These are phyloP conservation scores for Eremomyces bilateralis DNA, from an alignment of 495 filamentous ascomycete genomes.

Conservation along the genomic window DNA sequence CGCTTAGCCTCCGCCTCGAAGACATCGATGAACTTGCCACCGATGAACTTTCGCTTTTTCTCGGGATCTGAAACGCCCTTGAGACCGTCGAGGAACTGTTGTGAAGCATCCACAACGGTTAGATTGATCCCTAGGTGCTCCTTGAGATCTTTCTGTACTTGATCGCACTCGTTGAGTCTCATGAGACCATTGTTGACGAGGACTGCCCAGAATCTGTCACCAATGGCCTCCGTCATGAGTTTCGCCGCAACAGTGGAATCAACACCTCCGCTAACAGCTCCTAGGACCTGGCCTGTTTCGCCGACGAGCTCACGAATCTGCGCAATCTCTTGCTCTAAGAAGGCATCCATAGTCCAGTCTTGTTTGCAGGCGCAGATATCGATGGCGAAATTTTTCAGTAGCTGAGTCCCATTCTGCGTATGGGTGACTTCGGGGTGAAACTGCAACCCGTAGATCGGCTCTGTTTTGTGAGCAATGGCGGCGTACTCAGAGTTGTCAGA, in stretches of 20 bases:
- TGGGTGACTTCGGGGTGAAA: constrained; percentile 78
- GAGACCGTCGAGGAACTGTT: constrained; percentile 51
- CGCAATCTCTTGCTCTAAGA: constrained; percentile 55
- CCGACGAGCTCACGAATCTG: constrained; percentile 63
- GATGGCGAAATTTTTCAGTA: constrained; percentile 65
- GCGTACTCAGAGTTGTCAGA: constrained; percentile 59
- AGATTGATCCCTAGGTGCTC: constrained; percentile 74
- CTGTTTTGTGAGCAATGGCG: constrained; percentile 52
- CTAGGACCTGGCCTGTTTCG: constrained; percentile 57
- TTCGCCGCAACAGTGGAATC: constrained; percentile 79
- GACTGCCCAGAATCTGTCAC: constrained; percentile 72
- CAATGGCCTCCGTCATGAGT: constrained; percentile 66
- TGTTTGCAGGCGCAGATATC: constrained; percentile 50
- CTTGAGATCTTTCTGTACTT: constrained; percentile 53
- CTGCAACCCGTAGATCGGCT: constrained; percentile 56
- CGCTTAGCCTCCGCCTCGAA: constrained; percentile 64
- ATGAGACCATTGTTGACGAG: constrained; percentile 78
- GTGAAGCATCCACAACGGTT: constrained; percentile 61
- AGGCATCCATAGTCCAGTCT: constrained; percentile 68
- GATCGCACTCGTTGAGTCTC: constrained; percentile 62
- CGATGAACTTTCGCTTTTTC: constrained; percentile 87
- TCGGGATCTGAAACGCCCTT: constrained; percentile 67
- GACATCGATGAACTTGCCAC: constrained; percentile 63
- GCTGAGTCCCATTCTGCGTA: constrained; percentile 35
- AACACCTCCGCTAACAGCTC: constrained; percentile 75